Conservation (phyloP, 2,329 filamentous ascomycete species). For the Thelonectria olida region DNA sequence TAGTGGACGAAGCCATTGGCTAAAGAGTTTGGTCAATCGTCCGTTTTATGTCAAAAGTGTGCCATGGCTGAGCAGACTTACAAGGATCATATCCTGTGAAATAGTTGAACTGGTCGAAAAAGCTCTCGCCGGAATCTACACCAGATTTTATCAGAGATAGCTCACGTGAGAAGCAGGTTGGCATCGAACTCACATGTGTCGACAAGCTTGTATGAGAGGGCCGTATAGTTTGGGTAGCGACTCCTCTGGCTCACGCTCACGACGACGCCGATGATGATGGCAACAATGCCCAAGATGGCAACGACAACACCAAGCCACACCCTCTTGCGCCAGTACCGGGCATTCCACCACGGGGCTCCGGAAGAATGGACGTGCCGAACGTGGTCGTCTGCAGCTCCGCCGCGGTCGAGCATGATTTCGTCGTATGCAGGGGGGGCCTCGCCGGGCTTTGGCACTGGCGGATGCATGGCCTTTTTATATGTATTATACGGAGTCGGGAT, state of each 20-base stretch:
- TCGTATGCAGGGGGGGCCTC: slow-evolving; percentile 40
- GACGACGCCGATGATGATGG: slow-evolving; percentile 57
- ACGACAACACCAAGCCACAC: slow-evolving; percentile 55
- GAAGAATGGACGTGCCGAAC: slow-evolving; percentile 31
- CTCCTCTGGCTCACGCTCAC: slow-evolving; percentile 51
- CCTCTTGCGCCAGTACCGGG: slow-evolving; percentile 62
- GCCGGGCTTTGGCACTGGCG: slow-evolving; percentile 31
- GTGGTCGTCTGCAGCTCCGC: slow-evolving; percentile 28
- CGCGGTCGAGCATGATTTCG: slow-evolving; percentile 37
- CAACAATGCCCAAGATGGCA: slow-evolving; percentile 54
- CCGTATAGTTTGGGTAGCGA: slow-evolving; percentile 59
- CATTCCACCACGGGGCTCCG: slow-evolving; percentile 54
- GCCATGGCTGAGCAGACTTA: slow-evolving; percentile 33
- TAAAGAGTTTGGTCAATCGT: slow-evolving; percentile 24
- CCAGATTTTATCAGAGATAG: neutral
- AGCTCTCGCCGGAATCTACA: slow-evolving; percentile 57
- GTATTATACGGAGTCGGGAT: neutral
- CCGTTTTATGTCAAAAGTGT: neutral
- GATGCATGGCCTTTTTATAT: slow-evolving; percentile 19
- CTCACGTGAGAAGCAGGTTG: neutral
- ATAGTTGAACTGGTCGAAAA: slow-evolving; percentile 66
- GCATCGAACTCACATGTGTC: slow-evolving; percentile 56
- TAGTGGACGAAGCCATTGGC: slow-evolving; percentile 64
- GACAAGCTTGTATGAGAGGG: slow-evolving; percentile 56
- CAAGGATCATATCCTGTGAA: slow-evolving; percentile 60